Percentiles rank a stretch among this genome's conserved stretches.
These are phyloP conservation scores for Plasmodium ovale DNA, from an alignment of 169 alveolate genomes.

Conservation along the genomic window DNA sequence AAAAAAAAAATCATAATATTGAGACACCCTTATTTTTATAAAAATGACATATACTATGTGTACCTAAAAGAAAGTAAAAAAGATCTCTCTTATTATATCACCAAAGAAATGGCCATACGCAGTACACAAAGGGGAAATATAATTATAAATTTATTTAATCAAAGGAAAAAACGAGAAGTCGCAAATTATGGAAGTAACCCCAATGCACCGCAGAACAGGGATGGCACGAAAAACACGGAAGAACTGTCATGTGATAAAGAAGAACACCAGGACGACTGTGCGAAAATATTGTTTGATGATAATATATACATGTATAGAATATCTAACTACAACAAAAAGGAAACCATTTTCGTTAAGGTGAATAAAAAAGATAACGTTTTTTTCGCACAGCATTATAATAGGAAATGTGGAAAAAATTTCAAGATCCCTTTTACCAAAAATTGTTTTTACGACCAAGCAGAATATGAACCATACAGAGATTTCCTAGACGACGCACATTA, in stretches of 20 bases:
- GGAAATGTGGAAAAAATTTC: slow-evolving; percentile 12
- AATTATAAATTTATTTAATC: slow-evolving; percentile 10
- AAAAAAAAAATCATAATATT: slow-evolving; percentile 16
- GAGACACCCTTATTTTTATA: slow-evolving; percentile 25
- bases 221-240: neutral
- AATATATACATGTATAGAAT: slow-evolving; percentile 13
- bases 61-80: slow-evolving; percentile 9
- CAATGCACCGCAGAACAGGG: neutral
- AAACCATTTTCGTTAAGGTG: slow-evolving; percentile 30
- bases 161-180: neutral
- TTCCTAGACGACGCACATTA: slow-evolving; percentile 12
- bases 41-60: slow-evolving; percentile 37
- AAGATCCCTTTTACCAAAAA: neutral
- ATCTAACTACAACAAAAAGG: slow-evolving; percentile 4
- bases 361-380: slow-evolving; percentile 27
- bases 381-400: slow-evolving; percentile 14
- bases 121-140: slow-evolving; percentile 36
- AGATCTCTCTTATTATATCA: slow-evolving; percentile 13
- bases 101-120: slow-evolving; percentile 9
- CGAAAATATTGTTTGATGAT: slow-evolving; percentile 11
- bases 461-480: slow-evolving; percentile 18
- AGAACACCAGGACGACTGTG: neutral
- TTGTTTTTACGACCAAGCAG: neutral
- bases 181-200: too few relatives aligned
- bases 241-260: neutral